Percentiles rank a stretch among this genome's conserved stretches.
These are phyloP conservation scores for Annulohypoxylon nitens DNA, from an alignment of 495 filamentous ascomycete species.

Conservation along the genomic window DNA sequence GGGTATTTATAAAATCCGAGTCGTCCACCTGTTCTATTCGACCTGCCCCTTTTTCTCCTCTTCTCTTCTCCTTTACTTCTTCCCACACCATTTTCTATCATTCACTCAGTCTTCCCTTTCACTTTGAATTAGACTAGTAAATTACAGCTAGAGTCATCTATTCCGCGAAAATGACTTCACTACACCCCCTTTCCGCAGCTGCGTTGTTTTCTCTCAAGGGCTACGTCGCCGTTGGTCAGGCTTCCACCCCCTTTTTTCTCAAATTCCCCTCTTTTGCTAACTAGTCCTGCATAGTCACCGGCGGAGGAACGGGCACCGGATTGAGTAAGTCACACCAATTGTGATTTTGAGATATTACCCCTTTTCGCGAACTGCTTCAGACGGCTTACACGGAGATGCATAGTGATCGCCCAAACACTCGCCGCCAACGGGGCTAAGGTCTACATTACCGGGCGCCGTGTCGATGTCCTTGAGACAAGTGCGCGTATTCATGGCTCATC, in stretches of 20 bases:
- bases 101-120: neutral
- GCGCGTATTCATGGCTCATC: constrained; percentile 56
- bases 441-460: constrained; percentile 83
- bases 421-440: constrained; percentile 84
- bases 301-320: constrained; percentile 70
- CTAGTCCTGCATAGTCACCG: constrained; percentile 59
- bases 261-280: constrained; percentile 35
- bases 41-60: constrained; percentile 30
- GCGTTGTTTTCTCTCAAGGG: constrained; percentile 46
- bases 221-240: constrained; percentile 49
- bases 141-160: neutral
- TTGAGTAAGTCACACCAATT: constrained; percentile 53
- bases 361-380: neutral
- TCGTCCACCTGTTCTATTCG: constrained; percentile 5
- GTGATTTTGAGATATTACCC: neutral
- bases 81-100: neutral
- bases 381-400: neutral
- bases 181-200: constrained; percentile 49
- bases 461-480: constrained; percentile 64
- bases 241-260: constrained; percentile 14
- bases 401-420: constrained; percentile 81
- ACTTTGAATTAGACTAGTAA: neutral
- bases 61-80: constrained; percentile 21
- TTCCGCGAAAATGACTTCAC: constrained; percentile 33
- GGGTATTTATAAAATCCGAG: constrained; percentile 32